Evolutionary conservation across 352 stramenopile species (phyloP), one percentile per base, ranked within the genome.

Genomic region (Sclerospora graminicola): DNA sequence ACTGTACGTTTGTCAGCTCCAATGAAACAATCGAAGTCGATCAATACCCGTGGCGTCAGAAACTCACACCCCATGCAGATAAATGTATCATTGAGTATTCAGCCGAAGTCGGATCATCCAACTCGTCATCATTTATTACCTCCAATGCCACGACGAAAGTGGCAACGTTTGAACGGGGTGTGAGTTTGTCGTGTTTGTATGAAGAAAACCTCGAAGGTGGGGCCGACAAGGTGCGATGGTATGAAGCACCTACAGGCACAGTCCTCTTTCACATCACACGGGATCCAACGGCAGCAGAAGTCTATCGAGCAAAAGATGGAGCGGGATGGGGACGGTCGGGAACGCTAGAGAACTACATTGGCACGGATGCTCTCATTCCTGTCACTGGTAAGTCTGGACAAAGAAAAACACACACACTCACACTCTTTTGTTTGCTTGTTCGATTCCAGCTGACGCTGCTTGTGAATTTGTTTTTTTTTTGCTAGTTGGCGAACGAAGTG

Each of bases 151-250:
- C 32, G 6, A 45, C 53, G 29, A 44, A 37, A 8, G 54, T 50
- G 16, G 34, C 34, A 19, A 54, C 56, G 1, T 59, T 61, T 9
- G 42, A 85, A 28, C 70, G 77, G 14, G 89, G 89, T 4, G 77
- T 96, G 34, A 71, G 76, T 30, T 63, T 98, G 10, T 71, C 84
- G 7, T 98, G 95, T 54, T 65, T 71, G 0, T 98, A 94, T 53
- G 95, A 89, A 40, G 80, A 89, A 39, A 84, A 89, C 16, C 55
- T 91, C 1, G 80, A 85, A 43, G 80, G 72, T 16, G 76, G 77
- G 0, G 53, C 77, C 0, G 74, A 89, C 33, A 87, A 89, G 32
- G 30, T 64, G 21, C 66, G 88, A 0, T 97, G 89, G 89, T 97
- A 95, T 48, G 86, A 97, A 48, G 62, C 76, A 10, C 31, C 53